A percentile compares a stretch with the other conserved stretches of the same genome.
Conservation (phyloP, 768 basidiomycete species). For the Xanthoconium purpureum region DNA sequence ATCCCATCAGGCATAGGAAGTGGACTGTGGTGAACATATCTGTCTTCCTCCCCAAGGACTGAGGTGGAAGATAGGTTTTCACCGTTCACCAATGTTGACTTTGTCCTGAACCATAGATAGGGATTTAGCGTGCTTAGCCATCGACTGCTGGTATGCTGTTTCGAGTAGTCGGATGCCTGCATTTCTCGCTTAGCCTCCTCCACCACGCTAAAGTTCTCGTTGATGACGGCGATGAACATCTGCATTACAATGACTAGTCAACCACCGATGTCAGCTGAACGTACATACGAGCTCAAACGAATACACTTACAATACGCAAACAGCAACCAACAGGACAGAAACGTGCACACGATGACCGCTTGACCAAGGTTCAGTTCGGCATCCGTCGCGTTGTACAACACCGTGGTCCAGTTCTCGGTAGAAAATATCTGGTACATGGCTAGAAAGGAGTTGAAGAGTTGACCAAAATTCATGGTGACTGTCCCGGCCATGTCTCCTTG, state of each 20-base stretch:
- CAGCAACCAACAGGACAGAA: slow-evolving; percentile 80
- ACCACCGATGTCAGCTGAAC: slow-evolving; percentile 3
- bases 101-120: slow-evolving; percentile 77
- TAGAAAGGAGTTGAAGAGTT: slow-evolving; percentile 81
- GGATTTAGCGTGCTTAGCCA: slow-evolving; percentile 84
- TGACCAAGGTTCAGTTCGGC: slow-evolving; percentile 69
- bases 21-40: slow-evolving; percentile 59
- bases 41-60: slow-evolving; percentile 77
- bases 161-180: slow-evolving; percentile 72
- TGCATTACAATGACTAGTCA: slow-evolving; percentile 80
- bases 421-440: slow-evolving; percentile 88
- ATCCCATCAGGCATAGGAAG: slow-evolving; percentile 35
- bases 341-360: slow-evolving; percentile 63
- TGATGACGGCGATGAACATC: slow-evolving; percentile 97
- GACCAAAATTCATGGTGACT: slow-evolving; percentile 67
- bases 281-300: background rate
- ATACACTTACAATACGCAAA: slow-evolving; percentile 79
- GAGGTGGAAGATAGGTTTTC: slow-evolving; percentile 69
- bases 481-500: slow-evolving; percentile 70
- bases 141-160: slow-evolving; percentile 47
- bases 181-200: slow-evolving; percentile 84
- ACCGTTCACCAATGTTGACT: slow-evolving; percentile 69
- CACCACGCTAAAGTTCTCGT: slow-evolving; percentile 91
- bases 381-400: slow-evolving; percentile 58
- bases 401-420: slow-evolving; percentile 90